Evolutionary conservation across 345 rosid genomes (phyloP).

Genomic region (Populus pruinosa): DNA sequence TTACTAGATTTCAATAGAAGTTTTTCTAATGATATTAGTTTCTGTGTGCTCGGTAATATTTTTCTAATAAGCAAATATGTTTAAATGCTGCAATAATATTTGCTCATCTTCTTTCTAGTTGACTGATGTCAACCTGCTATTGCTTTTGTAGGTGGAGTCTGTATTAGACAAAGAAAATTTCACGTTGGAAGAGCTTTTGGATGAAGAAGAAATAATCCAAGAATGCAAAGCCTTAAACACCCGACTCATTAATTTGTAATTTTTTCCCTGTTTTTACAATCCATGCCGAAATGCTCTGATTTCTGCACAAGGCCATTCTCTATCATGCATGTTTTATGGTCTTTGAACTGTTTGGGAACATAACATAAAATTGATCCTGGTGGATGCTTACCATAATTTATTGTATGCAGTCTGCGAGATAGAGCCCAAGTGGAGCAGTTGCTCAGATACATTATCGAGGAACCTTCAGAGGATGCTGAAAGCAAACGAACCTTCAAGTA

Average conservation of each 20-base stretch:
- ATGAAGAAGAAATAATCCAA: conserved; percentile 98
- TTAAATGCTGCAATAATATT: background rate
- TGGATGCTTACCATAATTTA: conserved; percentile 16
- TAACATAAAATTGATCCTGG: background rate
- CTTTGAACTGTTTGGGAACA: background rate
- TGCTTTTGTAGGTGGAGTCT: conserved; percentile 67
- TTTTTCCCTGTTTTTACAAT: conserved; percentile 4
- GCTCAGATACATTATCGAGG: conserved; percentile 74
- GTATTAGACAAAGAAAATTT: conserved; percentile 84
- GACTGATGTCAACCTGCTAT: background rate
- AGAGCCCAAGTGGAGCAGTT: conserved; percentile 92
- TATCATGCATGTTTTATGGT: background rate
- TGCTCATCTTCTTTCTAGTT: background rate
- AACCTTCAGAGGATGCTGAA: conserved; percentile 80
- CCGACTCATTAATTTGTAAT: conserved; percentile 92
- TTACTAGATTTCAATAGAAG: background rate
- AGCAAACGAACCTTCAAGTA: conserved; percentile 86
- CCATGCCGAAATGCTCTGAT: background rate
- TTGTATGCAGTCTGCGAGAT: conserved; percentile 69
- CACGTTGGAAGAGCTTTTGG: conserved; percentile 94
- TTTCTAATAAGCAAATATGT: background rate
- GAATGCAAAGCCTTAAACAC: conserved; percentile 98
- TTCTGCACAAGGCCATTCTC: background rate
- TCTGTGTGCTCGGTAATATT: background rate
- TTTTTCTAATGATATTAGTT: background rate